Percentiles rank a stretch among this genome's conserved stretches.
Conservation (phyloP, 2,329 filamentous ascomycete species). For the Alternaria sp. region DNA sequence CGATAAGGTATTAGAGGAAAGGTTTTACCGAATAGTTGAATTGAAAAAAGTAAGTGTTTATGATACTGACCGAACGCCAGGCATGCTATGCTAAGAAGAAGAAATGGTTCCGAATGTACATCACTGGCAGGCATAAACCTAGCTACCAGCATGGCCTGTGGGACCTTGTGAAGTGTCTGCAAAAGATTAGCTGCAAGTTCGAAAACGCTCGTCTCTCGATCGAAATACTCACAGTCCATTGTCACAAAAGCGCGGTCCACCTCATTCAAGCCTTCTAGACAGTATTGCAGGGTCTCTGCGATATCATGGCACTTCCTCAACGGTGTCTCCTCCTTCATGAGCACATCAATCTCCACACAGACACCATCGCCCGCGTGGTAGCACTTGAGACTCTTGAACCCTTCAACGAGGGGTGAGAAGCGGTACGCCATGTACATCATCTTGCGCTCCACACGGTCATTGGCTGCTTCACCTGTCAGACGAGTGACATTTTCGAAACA, state of each 20-base stretch:
- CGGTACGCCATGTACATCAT: slow-evolving; percentile 67
- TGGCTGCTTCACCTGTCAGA: slow-evolving; percentile 66
- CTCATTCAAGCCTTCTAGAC: slow-evolving; percentile 62
- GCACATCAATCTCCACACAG: slow-evolving; percentile 69
- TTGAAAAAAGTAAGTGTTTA: neutral
- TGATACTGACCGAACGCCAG: slow-evolving; percentile 8
- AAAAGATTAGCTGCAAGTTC: slow-evolving; percentile 10
- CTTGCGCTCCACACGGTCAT: slow-evolving; percentile 62
- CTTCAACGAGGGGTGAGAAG: slow-evolving; percentile 62
- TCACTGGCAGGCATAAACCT: neutral
- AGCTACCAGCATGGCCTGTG: slow-evolving; percentile 29
- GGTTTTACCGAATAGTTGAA: neutral
- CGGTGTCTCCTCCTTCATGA: slow-evolving; percentile 63
- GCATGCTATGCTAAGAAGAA: slow-evolving; percentile 4
- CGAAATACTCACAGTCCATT: slow-evolving; percentile 55
- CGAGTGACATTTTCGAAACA: slow-evolving; percentile 67
- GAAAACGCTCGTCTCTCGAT: neutral
- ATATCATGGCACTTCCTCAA: slow-evolving; percentile 66
- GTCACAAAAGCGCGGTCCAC: slow-evolving; percentile 63
- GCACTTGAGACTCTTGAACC: slow-evolving; percentile 63
- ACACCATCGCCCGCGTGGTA: slow-evolving; percentile 71
- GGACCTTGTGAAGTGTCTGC: slow-evolving; percentile 36
- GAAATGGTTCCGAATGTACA: neutral
- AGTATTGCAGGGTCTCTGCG: slow-evolving; percentile 70
- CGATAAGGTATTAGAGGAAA: neutral